These are phyloP conservation scores for Plasmodium chabaudi DNA, from an alignment of 169 alveolate genomes.

Conservation along the genomic window DNA sequence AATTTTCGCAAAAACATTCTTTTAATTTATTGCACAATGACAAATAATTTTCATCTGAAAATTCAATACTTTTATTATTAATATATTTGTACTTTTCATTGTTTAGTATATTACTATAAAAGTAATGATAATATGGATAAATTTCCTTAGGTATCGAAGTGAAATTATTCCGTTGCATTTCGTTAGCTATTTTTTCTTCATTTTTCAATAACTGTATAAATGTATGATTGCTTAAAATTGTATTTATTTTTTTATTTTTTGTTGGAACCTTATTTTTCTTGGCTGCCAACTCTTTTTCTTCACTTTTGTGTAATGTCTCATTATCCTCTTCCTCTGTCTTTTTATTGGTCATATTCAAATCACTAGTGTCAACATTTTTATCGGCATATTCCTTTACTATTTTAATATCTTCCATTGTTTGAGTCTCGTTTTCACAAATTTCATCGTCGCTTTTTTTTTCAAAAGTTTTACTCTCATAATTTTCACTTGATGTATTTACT, in stretches of 20 bases:
- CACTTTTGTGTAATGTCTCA: not conserved
- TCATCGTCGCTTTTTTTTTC: not conserved
- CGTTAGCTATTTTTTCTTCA: constrained; percentile 9
- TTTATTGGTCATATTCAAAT: not conserved
- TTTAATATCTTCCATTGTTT: not conserved
- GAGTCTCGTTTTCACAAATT: not conserved
- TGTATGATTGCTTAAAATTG: constrained; percentile 31
- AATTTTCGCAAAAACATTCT: constrained; percentile 16
- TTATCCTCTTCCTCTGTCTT: constrained; percentile 9
- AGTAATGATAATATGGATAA: constrained; percentile 68
- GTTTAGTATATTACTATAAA: constrained; percentile 31
- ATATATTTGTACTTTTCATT: not conserved
- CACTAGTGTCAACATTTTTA: not conserved
- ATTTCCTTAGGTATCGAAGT: constrained; percentile 37
- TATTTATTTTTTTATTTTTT: constrained; percentile 27
- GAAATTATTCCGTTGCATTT: not conserved
- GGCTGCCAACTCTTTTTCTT: not conserved
- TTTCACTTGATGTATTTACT: not conserved
- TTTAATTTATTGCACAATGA: constrained; percentile 22
- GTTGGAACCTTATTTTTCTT: constrained; percentile 17
- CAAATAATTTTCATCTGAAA: constrained; percentile 25
- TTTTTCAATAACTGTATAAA: constrained; percentile 28
- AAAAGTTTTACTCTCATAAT: not conserved
- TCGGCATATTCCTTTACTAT: not conserved
- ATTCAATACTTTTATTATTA: not conserved